Evolutionary conservation across 2,329 filamentous ascomycete genomes (phyloP).

Genomic region (Fusarium chaquense): DNA sequence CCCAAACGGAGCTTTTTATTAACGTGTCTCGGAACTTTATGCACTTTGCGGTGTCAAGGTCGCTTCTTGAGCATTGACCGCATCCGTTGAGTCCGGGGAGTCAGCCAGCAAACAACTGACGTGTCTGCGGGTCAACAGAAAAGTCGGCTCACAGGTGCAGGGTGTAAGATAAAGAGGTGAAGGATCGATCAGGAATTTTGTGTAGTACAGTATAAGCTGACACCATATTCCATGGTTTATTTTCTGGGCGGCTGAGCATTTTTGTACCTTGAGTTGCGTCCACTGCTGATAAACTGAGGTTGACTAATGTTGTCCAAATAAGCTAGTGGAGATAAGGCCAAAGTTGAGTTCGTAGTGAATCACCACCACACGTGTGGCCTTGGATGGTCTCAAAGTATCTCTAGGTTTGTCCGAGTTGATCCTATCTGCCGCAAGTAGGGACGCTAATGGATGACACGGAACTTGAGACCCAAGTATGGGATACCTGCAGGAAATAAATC

Average conservation of each 20-base stretch:
- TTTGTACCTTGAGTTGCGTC: background rate
- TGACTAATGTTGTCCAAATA: background rate
- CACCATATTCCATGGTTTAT: background rate
- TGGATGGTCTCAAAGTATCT: background rate
- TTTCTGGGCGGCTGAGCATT: background rate
- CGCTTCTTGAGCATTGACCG: background rate
- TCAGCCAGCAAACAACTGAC: constrained; percentile 1
- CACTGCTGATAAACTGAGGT: background rate
- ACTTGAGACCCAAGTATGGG: background rate
- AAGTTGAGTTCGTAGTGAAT: background rate
- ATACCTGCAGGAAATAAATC: background rate
- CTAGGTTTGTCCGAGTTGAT: background rate
- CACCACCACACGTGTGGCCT: background rate
- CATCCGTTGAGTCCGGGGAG: background rate
- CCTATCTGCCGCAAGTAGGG: background rate
- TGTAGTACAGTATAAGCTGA: background rate
- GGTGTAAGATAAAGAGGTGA: background rate
- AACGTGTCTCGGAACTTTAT: background rate
- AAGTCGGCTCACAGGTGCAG: background rate
- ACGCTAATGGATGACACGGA: background rate
- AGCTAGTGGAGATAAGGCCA: constrained; percentile 6
- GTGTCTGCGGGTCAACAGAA: constrained; percentile 5
- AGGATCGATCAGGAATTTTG: background rate
- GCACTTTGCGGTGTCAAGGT: background rate
- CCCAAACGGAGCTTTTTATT: background rate